Evolutionary conservation across 768 basidiomycete genomes (phyloP).

Genomic region (Tricholomella constricta): DNA sequence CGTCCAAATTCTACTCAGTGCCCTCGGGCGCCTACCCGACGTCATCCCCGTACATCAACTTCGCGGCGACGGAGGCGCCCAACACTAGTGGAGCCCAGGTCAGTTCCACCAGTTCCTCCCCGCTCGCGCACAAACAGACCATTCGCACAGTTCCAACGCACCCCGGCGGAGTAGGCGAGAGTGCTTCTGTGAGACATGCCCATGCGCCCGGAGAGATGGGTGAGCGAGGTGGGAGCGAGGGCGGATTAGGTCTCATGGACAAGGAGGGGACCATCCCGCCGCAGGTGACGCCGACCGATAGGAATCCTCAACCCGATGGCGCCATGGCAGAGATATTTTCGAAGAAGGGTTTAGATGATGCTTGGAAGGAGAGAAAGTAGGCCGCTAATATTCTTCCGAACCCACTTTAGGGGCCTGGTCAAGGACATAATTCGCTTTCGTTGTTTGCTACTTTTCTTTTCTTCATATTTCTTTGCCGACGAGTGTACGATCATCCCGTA

Average conservation of each 20-base stretch:
- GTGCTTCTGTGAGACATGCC: slow-evolving; percentile 44
- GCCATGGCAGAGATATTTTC: slow-evolving; percentile 46
- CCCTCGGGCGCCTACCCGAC: slow-evolving; percentile 69
- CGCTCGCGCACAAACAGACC: slow-evolving; percentile 44
- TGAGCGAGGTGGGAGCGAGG: slow-evolving; percentile 40
- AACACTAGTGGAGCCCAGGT: slow-evolving; percentile 34
- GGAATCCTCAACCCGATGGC: slow-evolving; percentile 50
- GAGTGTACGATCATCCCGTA: not conserved
- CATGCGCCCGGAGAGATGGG: slow-evolving; percentile 49
- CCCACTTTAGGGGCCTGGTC: not conserved
- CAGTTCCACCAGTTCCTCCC: slow-evolving; percentile 44
- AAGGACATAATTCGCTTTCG: not conserved
- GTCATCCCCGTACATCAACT: slow-evolving; percentile 47
- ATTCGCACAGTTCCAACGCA: slow-evolving; percentile 43
- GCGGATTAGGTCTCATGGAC: slow-evolving; percentile 47
- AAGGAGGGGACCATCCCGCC: slow-evolving; percentile 37
- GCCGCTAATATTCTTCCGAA: slow-evolving; percentile 8
- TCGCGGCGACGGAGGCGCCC: slow-evolving; percentile 41
- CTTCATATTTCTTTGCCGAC: not conserved
- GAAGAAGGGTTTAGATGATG: slow-evolving; percentile 46
- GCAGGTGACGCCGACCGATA: slow-evolving; percentile 39
- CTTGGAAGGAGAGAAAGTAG: slow-evolving; percentile 53
- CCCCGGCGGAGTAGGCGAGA: slow-evolving; percentile 47
- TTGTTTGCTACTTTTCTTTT: not conserved
- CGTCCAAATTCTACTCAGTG: slow-evolving; percentile 64